These are phyloP conservation scores for Rhodocollybia butyracea DNA, from an alignment of 768 basidiomycete species.

Conservation along the genomic window DNA sequence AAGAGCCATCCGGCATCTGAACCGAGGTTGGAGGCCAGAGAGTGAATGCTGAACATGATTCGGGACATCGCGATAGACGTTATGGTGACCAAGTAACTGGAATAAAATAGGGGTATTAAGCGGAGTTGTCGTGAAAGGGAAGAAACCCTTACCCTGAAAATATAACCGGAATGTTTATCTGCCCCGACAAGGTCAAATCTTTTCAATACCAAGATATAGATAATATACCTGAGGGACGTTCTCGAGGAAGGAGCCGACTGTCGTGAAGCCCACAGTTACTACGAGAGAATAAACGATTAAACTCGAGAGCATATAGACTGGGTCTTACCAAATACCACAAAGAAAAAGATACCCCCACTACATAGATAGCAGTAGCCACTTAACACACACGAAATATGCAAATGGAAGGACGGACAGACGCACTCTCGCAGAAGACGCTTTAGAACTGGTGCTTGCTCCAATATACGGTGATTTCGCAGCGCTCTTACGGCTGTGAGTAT, in stretches of 20 bases:
- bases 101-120: not conserved
- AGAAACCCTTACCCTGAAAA: constrained; percentile 27
- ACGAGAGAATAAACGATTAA: not conserved
- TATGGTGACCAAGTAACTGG: constrained; percentile 18
- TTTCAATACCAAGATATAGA: not conserved
- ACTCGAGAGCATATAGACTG: not conserved
- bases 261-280: constrained; percentile 31
- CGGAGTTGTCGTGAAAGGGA: not conserved
- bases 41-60: constrained; percentile 38
- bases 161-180: constrained; percentile 36
- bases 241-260: constrained; percentile 30
- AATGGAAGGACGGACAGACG: constrained; percentile 6
- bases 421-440: constrained; percentile 39
- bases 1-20: constrained; percentile 42
- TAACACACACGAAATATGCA: no score
- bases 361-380: not conserved
- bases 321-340: constrained; percentile 33
- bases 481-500: constrained; percentile 32
- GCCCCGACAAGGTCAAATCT: not conserved
- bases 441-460: constrained; percentile 27
- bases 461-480: constrained; percentile 26
- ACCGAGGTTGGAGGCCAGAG: constrained; percentile 37
- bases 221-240: constrained; percentile 24
- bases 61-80: constrained; percentile 33
- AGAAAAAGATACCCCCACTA: constrained; percentile 40